Evolutionary conservation across 306 rosid genomes (phyloP).

Genomic region (Cyamopsis tetragonoloba): DNA sequence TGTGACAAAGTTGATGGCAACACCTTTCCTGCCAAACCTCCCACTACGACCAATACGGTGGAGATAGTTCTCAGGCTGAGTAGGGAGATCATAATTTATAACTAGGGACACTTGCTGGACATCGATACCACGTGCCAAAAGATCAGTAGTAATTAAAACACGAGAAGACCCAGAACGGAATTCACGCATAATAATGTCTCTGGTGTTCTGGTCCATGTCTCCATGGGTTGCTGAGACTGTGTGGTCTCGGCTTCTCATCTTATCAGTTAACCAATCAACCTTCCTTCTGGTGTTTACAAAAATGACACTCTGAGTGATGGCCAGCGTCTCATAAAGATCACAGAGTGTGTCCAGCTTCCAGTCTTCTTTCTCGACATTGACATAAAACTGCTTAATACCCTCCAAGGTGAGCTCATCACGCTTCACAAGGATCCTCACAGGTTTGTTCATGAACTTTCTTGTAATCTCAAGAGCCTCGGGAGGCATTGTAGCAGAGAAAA

Average conservation of each 20-base stretch:
- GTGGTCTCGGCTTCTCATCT: slow-evolving; percentile 81
- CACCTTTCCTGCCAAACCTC: slow-evolving; percentile 82
- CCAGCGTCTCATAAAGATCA: slow-evolving; percentile 70
- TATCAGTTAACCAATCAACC: slow-evolving; percentile 88
- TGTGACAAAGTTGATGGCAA: slow-evolving; percentile 72
- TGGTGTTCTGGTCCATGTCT: slow-evolving; percentile 87
- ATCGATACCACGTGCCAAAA: slow-evolving; percentile 83
- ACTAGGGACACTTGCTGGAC: slow-evolving; percentile 85
- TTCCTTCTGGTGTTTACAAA: slow-evolving; percentile 82
- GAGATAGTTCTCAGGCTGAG: slow-evolving; percentile 87
- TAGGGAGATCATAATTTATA: slow-evolving; percentile 74
- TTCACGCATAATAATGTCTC: slow-evolving; percentile 87
- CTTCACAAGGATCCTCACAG: slow-evolving; percentile 86
- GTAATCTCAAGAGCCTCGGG: slow-evolving; percentile 90
- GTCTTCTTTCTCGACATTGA: slow-evolving; percentile 70
- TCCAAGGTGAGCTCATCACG: slow-evolving; percentile 85
- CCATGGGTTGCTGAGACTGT: slow-evolving; percentile 87
- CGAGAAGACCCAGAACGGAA: slow-evolving; percentile 84
- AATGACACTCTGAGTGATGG: slow-evolving; percentile 83
- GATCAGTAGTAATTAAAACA: slow-evolving; percentile 72
- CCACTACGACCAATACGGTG: slow-evolving; percentile 90
- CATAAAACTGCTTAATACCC: slow-evolving; percentile 77
- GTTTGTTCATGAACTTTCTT: slow-evolving; percentile 78
- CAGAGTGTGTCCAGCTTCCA: slow-evolving; percentile 83
- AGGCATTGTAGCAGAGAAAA: slow-evolving; percentile 85